phyloP scores from a whole-genome alignment of 2,329 filamentous ascomycete genomes.

The Fusarium albosuccineum region DNA sequence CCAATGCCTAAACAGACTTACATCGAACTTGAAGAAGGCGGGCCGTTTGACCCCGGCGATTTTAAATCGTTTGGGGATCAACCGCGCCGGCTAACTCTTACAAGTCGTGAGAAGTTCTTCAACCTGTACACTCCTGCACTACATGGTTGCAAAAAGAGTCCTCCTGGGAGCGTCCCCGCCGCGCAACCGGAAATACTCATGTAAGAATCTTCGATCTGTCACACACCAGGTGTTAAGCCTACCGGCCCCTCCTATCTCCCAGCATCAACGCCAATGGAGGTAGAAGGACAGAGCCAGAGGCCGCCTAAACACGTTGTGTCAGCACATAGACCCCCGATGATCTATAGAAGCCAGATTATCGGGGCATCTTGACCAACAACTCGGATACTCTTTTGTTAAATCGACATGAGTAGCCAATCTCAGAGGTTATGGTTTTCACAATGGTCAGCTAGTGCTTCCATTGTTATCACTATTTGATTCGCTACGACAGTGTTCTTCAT shows the following conservation, averaged over 20 bases:
- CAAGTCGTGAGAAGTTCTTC: too few species aligned
- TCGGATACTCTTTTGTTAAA: neutral
- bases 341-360: neutral
- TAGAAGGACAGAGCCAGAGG: neutral
- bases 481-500: too few species aligned
- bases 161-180: neutral
- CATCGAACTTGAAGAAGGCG: too few species aligned
- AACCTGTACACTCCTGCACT: too few species aligned
- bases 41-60: too few species aligned
- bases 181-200: slow-evolving; percentile 1
- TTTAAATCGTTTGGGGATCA: too few species aligned
- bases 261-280: neutral
- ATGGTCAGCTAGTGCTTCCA: too few species aligned
- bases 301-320: neutral
- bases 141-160: neutral
- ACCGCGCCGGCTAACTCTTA: too few species aligned
- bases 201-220: neutral
- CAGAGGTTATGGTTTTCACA: too few species aligned
- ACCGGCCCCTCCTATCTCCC: neutral
- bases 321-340: neutral
- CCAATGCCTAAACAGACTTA: too few species aligned
- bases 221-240: neutral
- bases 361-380: neutral
- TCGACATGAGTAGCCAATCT: too few species aligned
- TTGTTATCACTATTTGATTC: too few species aligned